Evolutionary conservation across 225 moss, liverwort and hornwort species (phyloP).

Genomic region (Sphagnum tenellum): DNA sequence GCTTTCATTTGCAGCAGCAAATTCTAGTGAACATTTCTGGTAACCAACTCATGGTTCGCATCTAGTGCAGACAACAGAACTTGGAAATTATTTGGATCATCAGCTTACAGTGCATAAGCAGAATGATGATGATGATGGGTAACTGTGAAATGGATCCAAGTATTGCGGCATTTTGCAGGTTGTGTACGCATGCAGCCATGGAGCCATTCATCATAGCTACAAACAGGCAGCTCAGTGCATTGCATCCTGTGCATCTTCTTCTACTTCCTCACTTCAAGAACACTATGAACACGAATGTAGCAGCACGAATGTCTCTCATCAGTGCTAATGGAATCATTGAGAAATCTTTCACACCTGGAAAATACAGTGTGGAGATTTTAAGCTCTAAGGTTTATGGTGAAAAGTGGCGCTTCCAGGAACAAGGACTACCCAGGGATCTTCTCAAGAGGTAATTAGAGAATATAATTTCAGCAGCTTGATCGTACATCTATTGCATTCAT

Average conservation of each 20-base stretch:
- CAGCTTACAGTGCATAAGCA: no score
- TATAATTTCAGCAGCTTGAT: no score
- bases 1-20: background rate
- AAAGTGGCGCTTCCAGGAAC: slow-evolving; percentile 5
- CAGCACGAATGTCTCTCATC: slow-evolving; percentile 2
- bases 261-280: slow-evolving; percentile 5
- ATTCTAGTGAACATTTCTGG: background rate
- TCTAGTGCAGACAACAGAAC: background rate
- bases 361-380: background rate
- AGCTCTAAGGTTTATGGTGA: background rate
- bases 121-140: no score
- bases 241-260: slow-evolving; percentile 4
- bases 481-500: no score
- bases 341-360: slow-evolving; percentile 1
- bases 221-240: slow-evolving; percentile 8
- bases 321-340: slow-evolving; percentile 5
- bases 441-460: slow-evolving; percentile 4
- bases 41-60: no score
- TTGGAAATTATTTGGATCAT: background rate
- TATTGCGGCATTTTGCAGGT: background rate
- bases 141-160: no score
- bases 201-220: slow-evolving; percentile 11
- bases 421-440: slow-evolving; percentile 3
- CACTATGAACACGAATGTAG: slow-evolving; percentile 5
- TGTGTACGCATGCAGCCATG: slow-evolving; percentile 1